Base-by-base conservation (phyloP, 2,329 filamentous ascomycete genomes). In the Hypoxylon sp. region DNA sequence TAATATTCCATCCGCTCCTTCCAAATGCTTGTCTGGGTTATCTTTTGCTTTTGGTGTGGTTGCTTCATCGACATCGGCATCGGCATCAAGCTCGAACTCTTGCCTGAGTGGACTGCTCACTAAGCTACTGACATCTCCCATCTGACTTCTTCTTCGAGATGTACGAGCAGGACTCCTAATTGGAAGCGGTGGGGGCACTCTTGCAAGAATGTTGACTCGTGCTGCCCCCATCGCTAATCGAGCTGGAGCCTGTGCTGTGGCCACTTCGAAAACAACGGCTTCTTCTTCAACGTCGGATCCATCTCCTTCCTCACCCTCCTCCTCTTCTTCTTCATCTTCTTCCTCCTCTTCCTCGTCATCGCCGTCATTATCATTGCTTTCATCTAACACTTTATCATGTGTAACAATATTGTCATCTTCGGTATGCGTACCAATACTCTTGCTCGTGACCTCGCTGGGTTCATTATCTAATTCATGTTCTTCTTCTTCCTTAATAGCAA, bases 151-250 rank as follows among this genome's bases (percentile, higher is more conserved):
- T 71, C 82, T 81, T 43, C 83, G 79, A 2, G 86, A 88, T 21
- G 79, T 75, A 83, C 92, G 71, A 77, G 89, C 89, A 0, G 93
- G 91, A 74, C 91, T 97, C 50, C 94, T 85, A 2, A 88, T 85
- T 1, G 94, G 94, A 11, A 97, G 85, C 7, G 91, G 89, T 1
- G 94, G 94, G 0, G 93, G 88, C 1, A 90, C 79, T 34, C 93
- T 87, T 80, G 95, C 96, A 11, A 92, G 89, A 63, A 97, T 97
- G 47, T 88, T 94, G 27, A 97, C 85, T 57, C 91, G 88, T 1
- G 91, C 88, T 2, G 87, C 85, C 50, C 88, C 81, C 45, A 87
- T 83, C 41, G 88, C 85, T 55, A 88, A 85, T 5, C 85, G 83
- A 14, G 87, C 81, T 14, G 85, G 84, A 65, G 87, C 84, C 19